phyloP scores from a whole-genome alignment of 2,329 filamentous ascomycete genomes.

The Pestalotiopsis fici region DNA sequence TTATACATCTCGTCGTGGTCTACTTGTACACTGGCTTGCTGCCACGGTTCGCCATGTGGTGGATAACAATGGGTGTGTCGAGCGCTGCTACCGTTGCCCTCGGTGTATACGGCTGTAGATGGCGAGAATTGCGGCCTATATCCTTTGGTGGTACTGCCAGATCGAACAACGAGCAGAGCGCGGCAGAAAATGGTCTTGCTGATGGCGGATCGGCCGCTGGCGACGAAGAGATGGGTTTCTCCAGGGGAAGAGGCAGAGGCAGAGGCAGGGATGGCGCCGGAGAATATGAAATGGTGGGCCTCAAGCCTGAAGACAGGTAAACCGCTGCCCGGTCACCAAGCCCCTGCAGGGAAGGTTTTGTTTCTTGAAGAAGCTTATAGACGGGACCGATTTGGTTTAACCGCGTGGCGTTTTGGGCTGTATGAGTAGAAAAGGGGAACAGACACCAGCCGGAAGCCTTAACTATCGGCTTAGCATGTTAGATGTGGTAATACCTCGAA shows the following conservation, averaged over 20 bases:
- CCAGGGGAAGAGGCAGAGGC: slow-evolving; percentile 50
- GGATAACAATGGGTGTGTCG: slow-evolving; percentile 60
- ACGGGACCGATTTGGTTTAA: slow-evolving; percentile 20
- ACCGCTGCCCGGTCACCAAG: neutral
- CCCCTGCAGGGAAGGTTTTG: too few relatives aligned
- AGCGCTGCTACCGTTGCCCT: slow-evolving; percentile 53
- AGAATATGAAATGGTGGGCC: slow-evolving; percentile 62
- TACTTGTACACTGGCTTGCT: slow-evolving; percentile 77
- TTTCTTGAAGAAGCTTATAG: neutral
- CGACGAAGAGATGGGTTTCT: slow-evolving; percentile 52
- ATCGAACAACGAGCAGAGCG: slow-evolving; percentile 36
- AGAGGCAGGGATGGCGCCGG: slow-evolving; percentile 55
- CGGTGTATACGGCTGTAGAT: slow-evolving; percentile 89
- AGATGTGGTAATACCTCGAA: neutral
- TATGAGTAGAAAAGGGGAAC: slow-evolving; percentile 14
- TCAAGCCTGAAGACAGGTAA: slow-evolving; percentile 19
- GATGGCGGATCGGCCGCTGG: slow-evolving; percentile 22
- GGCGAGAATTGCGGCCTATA: slow-evolving; percentile 86
- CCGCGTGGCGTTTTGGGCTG: slow-evolving; percentile 33
- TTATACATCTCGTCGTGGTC: slow-evolving; percentile 77
- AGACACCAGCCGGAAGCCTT: neutral
- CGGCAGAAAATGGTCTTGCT: slow-evolving; percentile 19
- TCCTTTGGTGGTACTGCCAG: slow-evolving; percentile 70
- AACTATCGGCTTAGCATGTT: neutral
- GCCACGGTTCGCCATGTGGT: slow-evolving; percentile 84